These are phyloP conservation scores for Pseudozyma pruni DNA, from an alignment of 1,284 basidiomycete species.

Conservation along the genomic window DNA sequence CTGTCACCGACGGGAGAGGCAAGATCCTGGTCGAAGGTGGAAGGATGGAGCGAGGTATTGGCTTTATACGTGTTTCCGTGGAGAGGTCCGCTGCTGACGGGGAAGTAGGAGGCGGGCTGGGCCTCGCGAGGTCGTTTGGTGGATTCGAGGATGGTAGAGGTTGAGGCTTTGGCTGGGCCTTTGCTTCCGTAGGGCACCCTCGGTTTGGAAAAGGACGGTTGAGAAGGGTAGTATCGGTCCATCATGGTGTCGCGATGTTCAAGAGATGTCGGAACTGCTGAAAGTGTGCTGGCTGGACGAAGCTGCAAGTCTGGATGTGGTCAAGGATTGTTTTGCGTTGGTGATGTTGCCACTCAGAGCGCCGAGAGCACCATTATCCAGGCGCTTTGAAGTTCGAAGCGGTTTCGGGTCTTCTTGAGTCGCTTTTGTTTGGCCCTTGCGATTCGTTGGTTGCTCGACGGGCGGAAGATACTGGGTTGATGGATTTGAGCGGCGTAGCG, in stretches of 20 bases:
- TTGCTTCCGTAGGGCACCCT: conserved; percentile 15
- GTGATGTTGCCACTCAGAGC: too few relatives aligned
- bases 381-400: too few relatives aligned
- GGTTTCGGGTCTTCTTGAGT: too few relatives aligned
- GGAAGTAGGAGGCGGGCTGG: conserved; percentile 1
- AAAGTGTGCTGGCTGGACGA: background rate
- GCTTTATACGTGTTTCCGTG: conserved; percentile 29
- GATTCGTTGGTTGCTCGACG: background rate
- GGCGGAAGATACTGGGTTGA: background rate
- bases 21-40: conserved; percentile 3
- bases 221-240: conserved; percentile 27
- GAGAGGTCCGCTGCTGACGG: conserved; percentile 13
- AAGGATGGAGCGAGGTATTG: conserved; percentile 4
- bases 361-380: too few relatives aligned
- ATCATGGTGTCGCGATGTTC: conserved; percentile 9
- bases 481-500: background rate
- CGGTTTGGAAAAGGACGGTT: conserved; percentile 4
- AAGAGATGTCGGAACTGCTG: too few relatives aligned
- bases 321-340: background rate
- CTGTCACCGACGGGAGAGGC: conserved; percentile 16
- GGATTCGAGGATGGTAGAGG: conserved; percentile 44
- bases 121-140: conserved; percentile 21
- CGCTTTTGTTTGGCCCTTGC: too few relatives aligned
- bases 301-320: too few relatives aligned
- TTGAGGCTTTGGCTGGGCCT: conserved; percentile 18